phyloP scores from a whole-genome alignment of 768 basidiomycete genomes.

The Goffeauzyma gilvescens region DNA sequence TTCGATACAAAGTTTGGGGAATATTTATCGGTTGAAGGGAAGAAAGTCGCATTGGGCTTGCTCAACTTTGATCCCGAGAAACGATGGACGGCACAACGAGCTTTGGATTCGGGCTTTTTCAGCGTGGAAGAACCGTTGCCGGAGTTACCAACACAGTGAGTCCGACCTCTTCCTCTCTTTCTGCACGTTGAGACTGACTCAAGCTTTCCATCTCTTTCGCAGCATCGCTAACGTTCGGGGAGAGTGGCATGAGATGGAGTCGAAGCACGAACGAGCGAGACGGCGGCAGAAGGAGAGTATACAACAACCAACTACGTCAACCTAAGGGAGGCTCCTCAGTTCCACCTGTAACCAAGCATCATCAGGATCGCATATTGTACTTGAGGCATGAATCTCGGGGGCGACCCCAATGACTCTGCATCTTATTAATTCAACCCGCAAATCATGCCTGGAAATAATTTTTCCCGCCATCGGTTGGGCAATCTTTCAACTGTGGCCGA shows the following conservation, averaged over 20 bases:
- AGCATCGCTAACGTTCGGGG: constrained; percentile 68
- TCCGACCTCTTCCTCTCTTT: constrained; percentile 13
- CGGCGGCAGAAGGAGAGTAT: constrained; percentile 33
- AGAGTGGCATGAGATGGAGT: constrained; percentile 96
- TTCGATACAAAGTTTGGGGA: constrained; percentile 73
- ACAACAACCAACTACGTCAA: too few relatives aligned
- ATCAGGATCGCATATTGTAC: too few relatives aligned
- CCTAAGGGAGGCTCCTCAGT: too few relatives aligned
- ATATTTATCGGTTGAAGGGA: constrained; percentile 43
- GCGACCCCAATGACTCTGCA: too few relatives aligned
- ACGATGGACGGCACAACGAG: constrained; percentile 42
- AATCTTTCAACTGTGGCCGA: too few relatives aligned
- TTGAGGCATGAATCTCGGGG: too few relatives aligned
- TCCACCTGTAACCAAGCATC: too few relatives aligned
- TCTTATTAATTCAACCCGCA: too few relatives aligned
- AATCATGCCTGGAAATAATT: too few relatives aligned
- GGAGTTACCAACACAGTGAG: constrained; percentile 59
- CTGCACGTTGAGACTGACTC: neutral
- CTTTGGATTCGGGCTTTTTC: constrained; percentile 64
- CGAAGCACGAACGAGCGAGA: constrained; percentile 58
- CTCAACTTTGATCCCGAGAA: constrained; percentile 61
- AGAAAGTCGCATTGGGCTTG: constrained; percentile 69
- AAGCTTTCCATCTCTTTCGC: neutral
- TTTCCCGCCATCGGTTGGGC: too few relatives aligned
- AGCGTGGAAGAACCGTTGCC: constrained; percentile 54